Conservation (phyloP, 495 filamentous ascomycete genomes). For the Aspergillus avenaceus region DNA sequence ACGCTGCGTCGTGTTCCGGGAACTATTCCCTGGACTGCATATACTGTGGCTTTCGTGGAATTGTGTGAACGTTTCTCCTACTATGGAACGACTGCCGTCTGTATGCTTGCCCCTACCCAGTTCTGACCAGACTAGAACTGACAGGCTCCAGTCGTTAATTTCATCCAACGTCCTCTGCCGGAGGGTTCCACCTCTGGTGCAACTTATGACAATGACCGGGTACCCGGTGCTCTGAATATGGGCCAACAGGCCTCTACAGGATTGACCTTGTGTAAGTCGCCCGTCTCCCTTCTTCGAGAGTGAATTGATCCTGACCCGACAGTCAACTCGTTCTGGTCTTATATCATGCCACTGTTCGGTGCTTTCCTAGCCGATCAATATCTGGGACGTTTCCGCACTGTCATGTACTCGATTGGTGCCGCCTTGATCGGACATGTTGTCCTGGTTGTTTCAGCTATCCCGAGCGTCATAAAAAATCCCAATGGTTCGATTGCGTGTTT, state of each 20-base stretch:
- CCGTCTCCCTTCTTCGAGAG: background rate
- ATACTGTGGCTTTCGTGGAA: constrained; percentile 71
- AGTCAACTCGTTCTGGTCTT: constrained; percentile 75
- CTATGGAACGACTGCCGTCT: constrained; percentile 72
- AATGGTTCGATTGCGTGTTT: constrained; percentile 53
- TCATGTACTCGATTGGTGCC: constrained; percentile 51
- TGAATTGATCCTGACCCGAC: constrained; percentile 9
- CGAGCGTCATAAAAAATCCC: constrained; percentile 51
- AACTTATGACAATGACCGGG: constrained; percentile 39
- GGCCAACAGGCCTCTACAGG: constrained; percentile 64
- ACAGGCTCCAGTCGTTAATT: constrained; percentile 49
- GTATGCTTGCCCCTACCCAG: constrained; percentile 32
- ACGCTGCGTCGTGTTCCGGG: constrained; percentile 63
- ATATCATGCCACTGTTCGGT: constrained; percentile 63
- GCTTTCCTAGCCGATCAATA: constrained; percentile 70
- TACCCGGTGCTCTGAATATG: constrained; percentile 59
- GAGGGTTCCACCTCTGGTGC: constrained; percentile 56
- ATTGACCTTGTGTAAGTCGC: constrained; percentile 45
- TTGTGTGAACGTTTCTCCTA: constrained; percentile 76
- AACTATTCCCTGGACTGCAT: constrained; percentile 59
- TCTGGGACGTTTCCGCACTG: constrained; percentile 65
- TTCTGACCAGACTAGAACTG: background rate
- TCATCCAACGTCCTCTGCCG: constrained; percentile 64
- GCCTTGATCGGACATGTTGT: constrained; percentile 61
- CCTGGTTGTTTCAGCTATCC: constrained; percentile 56